These are phyloP conservation scores for Penicillium sumatraense DNA, from an alignment of 2,329 filamentous ascomycete species.

Conservation along the genomic window DNA sequence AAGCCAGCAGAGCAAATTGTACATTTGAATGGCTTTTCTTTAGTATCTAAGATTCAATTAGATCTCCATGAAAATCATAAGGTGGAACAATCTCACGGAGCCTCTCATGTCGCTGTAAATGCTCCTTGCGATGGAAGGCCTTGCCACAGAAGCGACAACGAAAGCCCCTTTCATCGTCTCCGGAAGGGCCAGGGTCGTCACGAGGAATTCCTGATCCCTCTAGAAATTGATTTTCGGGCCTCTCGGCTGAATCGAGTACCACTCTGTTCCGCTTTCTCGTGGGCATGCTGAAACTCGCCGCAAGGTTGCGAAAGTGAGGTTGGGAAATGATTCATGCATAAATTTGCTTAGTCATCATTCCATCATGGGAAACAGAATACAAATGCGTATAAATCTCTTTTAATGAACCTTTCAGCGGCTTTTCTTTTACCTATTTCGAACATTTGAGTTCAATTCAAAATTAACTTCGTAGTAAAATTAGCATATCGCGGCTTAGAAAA, in stretches of 20 bases:
- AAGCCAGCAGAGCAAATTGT: neutral
- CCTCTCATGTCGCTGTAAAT: conserved; percentile 8
- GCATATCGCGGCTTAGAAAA: too few relatives aligned
- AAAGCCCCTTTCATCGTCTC: neutral
- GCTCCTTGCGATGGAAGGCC: conserved; percentile 4
- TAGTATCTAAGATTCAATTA: conserved; percentile 1
- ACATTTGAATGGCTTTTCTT: conserved; percentile 6
- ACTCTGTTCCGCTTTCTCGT: neutral
- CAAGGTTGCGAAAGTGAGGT: neutral
- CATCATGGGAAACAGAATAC: neutral
- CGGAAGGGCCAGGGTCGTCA: too few relatives aligned
- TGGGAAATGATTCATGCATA: neutral
- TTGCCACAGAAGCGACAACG: conserved; percentile 6
- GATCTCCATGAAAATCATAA: neutral
- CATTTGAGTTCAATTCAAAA: too few relatives aligned
- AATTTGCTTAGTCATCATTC: neutral
- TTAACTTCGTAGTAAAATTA: too few relatives aligned
- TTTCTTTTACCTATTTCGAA: too few relatives aligned
- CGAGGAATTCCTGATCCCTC: too few relatives aligned
- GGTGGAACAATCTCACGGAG: neutral
- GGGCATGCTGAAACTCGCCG: neutral
- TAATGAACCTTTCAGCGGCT: neutral
- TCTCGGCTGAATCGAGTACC: too few relatives aligned
- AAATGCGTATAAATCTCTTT: neutral
- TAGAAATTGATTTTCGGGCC: too few relatives aligned